Evolutionary conservation across 345 rosid species (phyloP).

Genomic region (Gossypium thurberi): DNA sequence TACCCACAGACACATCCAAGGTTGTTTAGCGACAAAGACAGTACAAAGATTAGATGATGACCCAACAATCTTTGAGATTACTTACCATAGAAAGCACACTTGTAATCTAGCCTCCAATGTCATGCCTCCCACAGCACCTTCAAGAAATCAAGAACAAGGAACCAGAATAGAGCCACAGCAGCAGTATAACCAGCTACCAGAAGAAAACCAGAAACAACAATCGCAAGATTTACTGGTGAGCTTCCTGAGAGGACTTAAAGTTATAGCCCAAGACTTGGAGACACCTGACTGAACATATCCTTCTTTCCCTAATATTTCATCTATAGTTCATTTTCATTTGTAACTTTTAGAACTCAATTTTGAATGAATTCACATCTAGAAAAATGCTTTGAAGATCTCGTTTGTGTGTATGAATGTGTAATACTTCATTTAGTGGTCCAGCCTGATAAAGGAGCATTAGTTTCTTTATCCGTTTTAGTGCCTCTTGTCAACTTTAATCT

Average conservation of each 20-base stretch:
- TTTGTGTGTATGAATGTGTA: neutral
- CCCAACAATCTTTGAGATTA: constrained; percentile 49
- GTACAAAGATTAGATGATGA: constrained; percentile 69
- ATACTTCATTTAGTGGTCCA: neutral
- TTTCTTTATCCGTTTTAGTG: neutral
- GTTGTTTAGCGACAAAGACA: constrained; percentile 80
- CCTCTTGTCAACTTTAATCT: neutral
- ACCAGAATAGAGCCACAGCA: neutral
- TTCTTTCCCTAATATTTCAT: constrained; percentile 4
- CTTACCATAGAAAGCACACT: constrained; percentile 61
- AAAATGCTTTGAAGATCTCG: neutral
- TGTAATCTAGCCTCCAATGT: constrained; percentile 29
- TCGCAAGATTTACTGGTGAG: constrained; percentile 27
- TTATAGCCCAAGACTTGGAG: constrained; percentile 26
- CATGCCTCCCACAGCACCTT: constrained; percentile 13
- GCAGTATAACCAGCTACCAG: neutral
- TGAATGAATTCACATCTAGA: neutral
- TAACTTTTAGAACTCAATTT: neutral
- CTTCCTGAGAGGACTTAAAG: constrained; percentile 19
- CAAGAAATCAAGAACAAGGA: constrained; percentile 19
- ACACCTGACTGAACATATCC: neutral
- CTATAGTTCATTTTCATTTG: neutral
- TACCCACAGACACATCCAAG: constrained; percentile 35
- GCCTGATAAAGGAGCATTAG: neutral
- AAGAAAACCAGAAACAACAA: constrained; percentile 8